Percentiles rank a stretch among this genome's conserved stretches.
Evolutionary conservation across 164 flowering plant genomes (phyloP).

Genomic region (Berberis thunbergii): DNA sequence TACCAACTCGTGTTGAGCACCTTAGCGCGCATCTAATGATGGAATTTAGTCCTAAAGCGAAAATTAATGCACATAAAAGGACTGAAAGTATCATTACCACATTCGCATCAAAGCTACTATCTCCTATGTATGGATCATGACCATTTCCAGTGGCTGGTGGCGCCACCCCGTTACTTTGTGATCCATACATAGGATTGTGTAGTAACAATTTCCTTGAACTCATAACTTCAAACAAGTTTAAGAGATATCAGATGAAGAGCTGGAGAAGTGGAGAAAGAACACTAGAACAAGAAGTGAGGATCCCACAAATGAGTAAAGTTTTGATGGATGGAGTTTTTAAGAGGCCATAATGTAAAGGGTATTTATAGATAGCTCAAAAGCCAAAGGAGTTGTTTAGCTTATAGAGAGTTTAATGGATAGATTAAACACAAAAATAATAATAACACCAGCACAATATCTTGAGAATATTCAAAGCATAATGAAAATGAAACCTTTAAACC

Average conservation of each 20-base stretch:
- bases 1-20: constrained; percentile 36
- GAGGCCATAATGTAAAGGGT: no score
- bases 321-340: no score
- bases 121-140: constrained; percentile 17
- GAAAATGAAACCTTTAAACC: no score
- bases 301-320: no score
- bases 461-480: no score
- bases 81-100: constrained; percentile 77
- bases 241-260: background rate
- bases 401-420: no score
- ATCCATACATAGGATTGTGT: constrained; percentile 19
- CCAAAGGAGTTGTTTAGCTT: no score
- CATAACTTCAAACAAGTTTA: background rate
- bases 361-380: no score
- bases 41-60: constrained; percentile 74
- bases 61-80: constrained; percentile 73
- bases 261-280: constrained; percentile 5
- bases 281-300: no score
- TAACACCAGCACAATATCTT: no score
- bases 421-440: no score
- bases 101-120: constrained; percentile 55
- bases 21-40: constrained; percentile 70
- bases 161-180: constrained; percentile 4
- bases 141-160: constrained; percentile 14
- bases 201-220: constrained; percentile 43